Evolutionary conservation across 2,329 filamentous ascomycete species (phyloP).

Genomic region (Colletotrichum sp.): DNA sequence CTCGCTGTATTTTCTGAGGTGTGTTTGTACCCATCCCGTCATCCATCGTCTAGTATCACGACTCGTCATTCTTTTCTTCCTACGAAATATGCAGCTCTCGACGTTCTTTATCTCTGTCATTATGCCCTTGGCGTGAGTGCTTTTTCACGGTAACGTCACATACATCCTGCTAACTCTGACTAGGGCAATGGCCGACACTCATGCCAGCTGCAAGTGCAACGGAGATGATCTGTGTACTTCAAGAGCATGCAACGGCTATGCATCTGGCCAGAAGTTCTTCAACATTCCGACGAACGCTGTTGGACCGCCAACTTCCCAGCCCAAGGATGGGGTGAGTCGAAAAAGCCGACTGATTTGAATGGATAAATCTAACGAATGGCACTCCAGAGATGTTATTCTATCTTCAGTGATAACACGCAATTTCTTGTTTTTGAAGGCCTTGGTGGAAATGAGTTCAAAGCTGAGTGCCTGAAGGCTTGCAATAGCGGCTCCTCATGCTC

Average conservation of each 20-base stretch:
- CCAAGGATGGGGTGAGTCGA: background rate
- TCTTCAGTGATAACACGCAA: background rate
- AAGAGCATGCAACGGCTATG: background rate
- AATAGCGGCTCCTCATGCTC: background rate
- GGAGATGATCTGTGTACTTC: background rate
- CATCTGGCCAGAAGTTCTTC: background rate
- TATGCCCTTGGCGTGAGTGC: background rate
- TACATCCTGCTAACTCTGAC: background rate
- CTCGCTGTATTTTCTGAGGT: background rate
- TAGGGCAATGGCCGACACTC: background rate
- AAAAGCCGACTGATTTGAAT: accelerated
- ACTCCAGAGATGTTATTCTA: background rate
- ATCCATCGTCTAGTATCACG: background rate
- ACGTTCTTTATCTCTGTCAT: background rate
- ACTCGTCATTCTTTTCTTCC: background rate
- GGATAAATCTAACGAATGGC: background rate
- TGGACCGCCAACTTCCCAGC: background rate
- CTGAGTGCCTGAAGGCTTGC: background rate
- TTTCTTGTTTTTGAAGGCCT: background rate
- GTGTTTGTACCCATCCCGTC: accelerated
- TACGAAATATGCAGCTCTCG: background rate
- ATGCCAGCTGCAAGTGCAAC: background rate
- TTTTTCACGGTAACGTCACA: background rate
- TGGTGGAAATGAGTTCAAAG: background rate
- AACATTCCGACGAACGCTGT: background rate